Conservation (phyloP, 305 asterid species). For the Solanum hybrid region DNA sequence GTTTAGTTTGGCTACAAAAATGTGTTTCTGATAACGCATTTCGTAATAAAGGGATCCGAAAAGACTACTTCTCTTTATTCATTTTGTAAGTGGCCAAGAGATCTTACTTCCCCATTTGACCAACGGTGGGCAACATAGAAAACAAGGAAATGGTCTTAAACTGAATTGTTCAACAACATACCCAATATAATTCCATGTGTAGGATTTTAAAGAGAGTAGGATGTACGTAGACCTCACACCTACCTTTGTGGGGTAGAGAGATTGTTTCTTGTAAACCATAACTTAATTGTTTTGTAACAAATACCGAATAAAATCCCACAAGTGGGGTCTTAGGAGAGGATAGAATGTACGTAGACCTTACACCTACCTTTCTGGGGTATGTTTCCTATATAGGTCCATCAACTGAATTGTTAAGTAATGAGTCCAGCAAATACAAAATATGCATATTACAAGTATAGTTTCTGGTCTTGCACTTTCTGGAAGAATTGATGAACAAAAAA, state of each 20-base stretch:
- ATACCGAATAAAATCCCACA: neutral
- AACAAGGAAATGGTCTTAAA: neutral
- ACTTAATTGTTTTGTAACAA: neutral
- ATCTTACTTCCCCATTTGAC: neutral
- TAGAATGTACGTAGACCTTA: neutral
- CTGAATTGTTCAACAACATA: neutral
- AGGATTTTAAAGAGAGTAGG: neutral
- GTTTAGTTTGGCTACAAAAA: neutral
- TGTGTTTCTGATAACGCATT: neutral
- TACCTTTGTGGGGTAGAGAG: neutral
- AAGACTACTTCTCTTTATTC: neutral
- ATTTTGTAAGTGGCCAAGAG: neutral
- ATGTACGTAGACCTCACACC: neutral
- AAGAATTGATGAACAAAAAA: neutral
- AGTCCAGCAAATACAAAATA: too few species aligned
- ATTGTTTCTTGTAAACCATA: neutral
- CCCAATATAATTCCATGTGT: neutral
- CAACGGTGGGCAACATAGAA: neutral
- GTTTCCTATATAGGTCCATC: neutral
- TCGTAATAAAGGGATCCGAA: neutral
- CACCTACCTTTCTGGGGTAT: neutral
- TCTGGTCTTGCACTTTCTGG: neutral
- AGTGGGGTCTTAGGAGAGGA: neutral
- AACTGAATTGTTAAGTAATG: neutral
- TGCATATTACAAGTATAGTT: too few species aligned